phyloP scores from a whole-genome alignment of 768 basidiomycete genomes.

The Serpula lacrymans region DNA sequence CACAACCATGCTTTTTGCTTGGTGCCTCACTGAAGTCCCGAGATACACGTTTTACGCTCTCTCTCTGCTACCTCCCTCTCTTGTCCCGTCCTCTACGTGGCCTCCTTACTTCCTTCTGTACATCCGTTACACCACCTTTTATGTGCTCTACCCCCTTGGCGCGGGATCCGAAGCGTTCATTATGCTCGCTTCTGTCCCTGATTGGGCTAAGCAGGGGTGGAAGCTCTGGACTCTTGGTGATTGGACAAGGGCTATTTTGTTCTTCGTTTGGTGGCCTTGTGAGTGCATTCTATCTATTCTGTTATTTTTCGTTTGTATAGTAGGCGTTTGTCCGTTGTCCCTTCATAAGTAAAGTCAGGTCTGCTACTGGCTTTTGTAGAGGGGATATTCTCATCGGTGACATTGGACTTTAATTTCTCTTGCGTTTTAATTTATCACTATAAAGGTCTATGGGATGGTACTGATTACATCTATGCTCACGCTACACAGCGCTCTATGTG shows the following conservation, averaged over 20 bases:
- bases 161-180: slow-evolving; percentile 89
- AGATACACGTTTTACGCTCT: slow-evolving; percentile 88
- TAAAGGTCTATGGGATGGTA: too few species aligned
- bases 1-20: slow-evolving; percentile 88
- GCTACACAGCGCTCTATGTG: slow-evolving; percentile 47
- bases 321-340: too few species aligned
- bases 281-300: slow-evolving; percentile 19
- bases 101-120: slow-evolving; percentile 51
- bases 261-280: slow-evolving; percentile 91
- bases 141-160: slow-evolving; percentile 89
- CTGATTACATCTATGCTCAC: too few species aligned
- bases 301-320: slow-evolving; percentile 2
- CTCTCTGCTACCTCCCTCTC: slow-evolving; percentile 54
- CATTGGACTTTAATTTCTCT: too few species aligned
- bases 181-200: slow-evolving; percentile 70
- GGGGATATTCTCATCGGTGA: too few species aligned
- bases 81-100: slow-evolving; percentile 46
- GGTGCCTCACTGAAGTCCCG: slow-evolving; percentile 88
- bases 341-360: too few species aligned
- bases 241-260: slow-evolving; percentile 55
- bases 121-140: slow-evolving; percentile 92
- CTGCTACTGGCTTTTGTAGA: too few species aligned
- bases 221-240: slow-evolving; percentile 54
- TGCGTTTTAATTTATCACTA: not conserved
- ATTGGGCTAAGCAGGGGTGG: slow-evolving; percentile 40